A percentile compares a stretch with the other conserved stretches of the same genome.
Conservation (phyloP, 2,329 filamentous ascomycete species). For the Botrytis sinoallii region DNA sequence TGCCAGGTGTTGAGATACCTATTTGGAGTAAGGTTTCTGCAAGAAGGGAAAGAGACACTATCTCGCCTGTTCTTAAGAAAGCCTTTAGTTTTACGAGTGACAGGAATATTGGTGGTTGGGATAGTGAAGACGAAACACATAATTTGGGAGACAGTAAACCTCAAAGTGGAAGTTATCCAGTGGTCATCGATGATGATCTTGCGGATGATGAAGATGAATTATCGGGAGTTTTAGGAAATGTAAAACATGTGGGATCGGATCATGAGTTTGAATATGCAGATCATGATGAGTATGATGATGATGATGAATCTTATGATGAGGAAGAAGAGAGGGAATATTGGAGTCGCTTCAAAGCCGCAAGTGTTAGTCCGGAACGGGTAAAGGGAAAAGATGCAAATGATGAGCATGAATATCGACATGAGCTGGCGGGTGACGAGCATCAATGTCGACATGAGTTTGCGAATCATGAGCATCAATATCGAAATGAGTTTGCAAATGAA, state of each 20-base stretch:
- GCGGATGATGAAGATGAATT: slow-evolving; percentile 11
- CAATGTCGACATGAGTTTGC: neutral
- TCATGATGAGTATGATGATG: neutral
- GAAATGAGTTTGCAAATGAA: neutral
- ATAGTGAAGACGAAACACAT: slow-evolving; percentile 1
- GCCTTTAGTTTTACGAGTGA: neutral
- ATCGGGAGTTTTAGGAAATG: neutral
- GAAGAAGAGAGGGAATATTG: slow-evolving; percentile 7
- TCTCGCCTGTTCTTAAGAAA: neutral
- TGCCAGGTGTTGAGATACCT: slow-evolving; percentile 61
- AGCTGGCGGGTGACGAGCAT: neutral
- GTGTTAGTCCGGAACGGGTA: neutral
- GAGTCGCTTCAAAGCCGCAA: neutral
- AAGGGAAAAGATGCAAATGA: neutral
- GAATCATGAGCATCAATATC: neutral
- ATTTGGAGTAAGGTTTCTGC: neutral
- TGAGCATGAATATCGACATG: neutral
- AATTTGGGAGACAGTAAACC: neutral
- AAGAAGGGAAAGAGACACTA: neutral
- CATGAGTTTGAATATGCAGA: neutral
- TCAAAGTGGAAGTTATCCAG: neutral
- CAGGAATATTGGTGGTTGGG: neutral
- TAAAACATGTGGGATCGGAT: neutral
- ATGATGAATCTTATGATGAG: slow-evolving; percentile 12
- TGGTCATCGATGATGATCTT: slow-evolving; percentile 2